Conservation (phyloP, 2,329 filamentous ascomycete species). For the Helotiales sp. region DNA sequence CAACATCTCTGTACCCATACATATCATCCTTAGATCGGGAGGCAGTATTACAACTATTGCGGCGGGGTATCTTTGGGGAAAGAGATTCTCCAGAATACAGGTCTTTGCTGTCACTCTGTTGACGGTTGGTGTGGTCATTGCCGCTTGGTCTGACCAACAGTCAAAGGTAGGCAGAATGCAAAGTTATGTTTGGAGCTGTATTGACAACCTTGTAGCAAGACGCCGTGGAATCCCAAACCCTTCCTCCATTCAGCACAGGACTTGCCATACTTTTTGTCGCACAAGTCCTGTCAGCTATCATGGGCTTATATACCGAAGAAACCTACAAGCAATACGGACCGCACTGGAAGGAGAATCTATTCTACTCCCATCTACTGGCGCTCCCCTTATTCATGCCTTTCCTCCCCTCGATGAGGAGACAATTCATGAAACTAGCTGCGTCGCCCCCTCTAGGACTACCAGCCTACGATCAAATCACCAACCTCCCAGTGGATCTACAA, state of each 20-base stretch:
- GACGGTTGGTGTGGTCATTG: conserved; percentile 83
- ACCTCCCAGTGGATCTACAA: conserved; percentile 48
- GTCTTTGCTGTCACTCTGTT: conserved; percentile 81
- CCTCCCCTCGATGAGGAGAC: conserved; percentile 64
- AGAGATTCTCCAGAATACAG: conserved; percentile 80
- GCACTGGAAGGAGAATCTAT: conserved; percentile 94
- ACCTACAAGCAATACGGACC: conserved; percentile 85
- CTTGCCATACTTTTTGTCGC: conserved; percentile 84
- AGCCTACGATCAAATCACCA: conserved; percentile 32
- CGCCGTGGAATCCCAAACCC: conserved; percentile 40
- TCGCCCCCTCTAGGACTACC: conserved; percentile 65
- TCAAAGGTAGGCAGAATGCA: conserved; percentile 65
- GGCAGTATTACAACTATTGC: conserved; percentile 95
- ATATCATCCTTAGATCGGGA: conserved; percentile 94
- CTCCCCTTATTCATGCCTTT: conserved; percentile 79
- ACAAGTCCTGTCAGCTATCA: conserved; percentile 87
- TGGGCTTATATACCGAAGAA: conserved; percentile 93
- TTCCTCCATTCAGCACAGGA: conserved; percentile 66
- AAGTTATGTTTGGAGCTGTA: neutral
- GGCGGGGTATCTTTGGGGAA: conserved; percentile 86
- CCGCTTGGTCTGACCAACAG: conserved; percentile 87
- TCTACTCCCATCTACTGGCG: conserved; percentile 84
- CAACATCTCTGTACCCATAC: conserved; percentile 92
- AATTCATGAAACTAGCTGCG: conserved; percentile 65
- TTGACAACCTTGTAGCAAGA: conserved; percentile 36